Percentiles rank a stretch among this genome's conserved stretches.
Conservation (phyloP, 2,329 filamentous ascomycete genomes). For the Cercospora janseana region DNA sequence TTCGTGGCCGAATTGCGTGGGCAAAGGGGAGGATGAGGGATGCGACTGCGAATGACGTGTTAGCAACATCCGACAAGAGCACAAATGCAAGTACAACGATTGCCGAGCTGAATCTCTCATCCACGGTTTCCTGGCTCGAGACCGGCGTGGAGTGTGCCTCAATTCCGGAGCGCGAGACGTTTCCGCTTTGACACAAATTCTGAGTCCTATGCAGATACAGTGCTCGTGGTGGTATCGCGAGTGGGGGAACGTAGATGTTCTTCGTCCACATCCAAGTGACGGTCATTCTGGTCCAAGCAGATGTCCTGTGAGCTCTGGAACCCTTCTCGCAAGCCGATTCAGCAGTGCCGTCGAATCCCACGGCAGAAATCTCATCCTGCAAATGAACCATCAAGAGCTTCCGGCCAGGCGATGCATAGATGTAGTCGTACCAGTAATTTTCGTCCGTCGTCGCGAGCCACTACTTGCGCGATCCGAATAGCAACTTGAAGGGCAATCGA, state of each 20-base stretch:
- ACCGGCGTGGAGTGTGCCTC: too few relatives aligned
- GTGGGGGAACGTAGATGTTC: constrained; percentile 8
- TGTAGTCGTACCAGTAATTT: constrained; percentile 15
- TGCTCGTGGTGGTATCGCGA: constrained; percentile 8
- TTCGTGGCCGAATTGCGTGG: constrained; percentile 77
- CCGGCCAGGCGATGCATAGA: constrained; percentile 14
- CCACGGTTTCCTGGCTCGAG: too few relatives aligned
- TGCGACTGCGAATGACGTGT: constrained; percentile 50
- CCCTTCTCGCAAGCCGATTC: constrained; percentile 13
- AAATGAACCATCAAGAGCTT: constrained; percentile 18
- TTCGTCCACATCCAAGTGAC: constrained; percentile 14
- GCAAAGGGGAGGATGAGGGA: constrained; percentile 77
- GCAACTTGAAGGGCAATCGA: constrained; percentile 18
- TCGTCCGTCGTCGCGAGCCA: constrained; percentile 10
- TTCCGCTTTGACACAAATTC: too few relatives aligned
- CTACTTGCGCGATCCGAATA: constrained; percentile 6
- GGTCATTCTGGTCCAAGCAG: constrained; percentile 11
- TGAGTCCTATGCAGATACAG: background rate
- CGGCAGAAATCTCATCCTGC: constrained; percentile 18
- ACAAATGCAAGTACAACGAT: background rate
- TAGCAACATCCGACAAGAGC: constrained; percentile 21
- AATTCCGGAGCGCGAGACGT: background rate
- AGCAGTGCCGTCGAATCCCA: constrained; percentile 11
- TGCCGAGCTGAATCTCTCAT: background rate
- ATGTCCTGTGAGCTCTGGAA: constrained; percentile 8